Evolutionary conservation across 139 green algal genomes (phyloP), one percentile per base, ranked within the genome.

Genomic region (Parachlorella kessleri): DNA sequence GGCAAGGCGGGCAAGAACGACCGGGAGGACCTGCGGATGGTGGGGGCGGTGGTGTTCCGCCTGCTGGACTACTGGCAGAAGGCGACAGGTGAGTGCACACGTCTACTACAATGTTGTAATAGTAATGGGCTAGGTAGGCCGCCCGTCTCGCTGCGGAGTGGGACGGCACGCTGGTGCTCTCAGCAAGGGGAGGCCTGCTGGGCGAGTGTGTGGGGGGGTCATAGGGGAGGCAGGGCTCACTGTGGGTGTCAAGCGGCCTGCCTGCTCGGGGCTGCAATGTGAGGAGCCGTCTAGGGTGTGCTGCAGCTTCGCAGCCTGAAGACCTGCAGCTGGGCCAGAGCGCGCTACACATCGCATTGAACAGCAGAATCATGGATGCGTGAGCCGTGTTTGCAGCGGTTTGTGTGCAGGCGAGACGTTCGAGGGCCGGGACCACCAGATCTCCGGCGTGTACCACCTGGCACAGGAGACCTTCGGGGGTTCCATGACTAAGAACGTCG

Each of bases 381-480:
- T 18, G 32, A 38, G 8, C 3, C n/a, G n/a, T n/a, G n/a, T 6
- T 3, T 28, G 37, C 26, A 23, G n/a, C 5, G 4, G 10, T 37
- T 30, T 8, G 4, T 68, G 26, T 68, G 36, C 66, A 72, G 66
- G 66, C 18, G 66, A 72, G 66, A 42, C 14, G 36, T 72, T 42
- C 18, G 7, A 53, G 36, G 66, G 66, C 66, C 42, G 33, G 66
- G 66, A 72, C 66, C 66, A 72, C 35, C 66, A 72, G 66, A 54
- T 54, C 66, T n/a, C 36, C 66, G 28, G 30, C 32, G 4, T 72
- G 35, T 54, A 7, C 36, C 36, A 41, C 32, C 36, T 72, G 66
- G 66, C 66, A 21, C 36, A 41, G 21, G 66, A 72, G 66, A 23
- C 48, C 23, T 72, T 72, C 33, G 66, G 66, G 8, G 36, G 66